Conservation (phyloP, 176 grass and related monocot genomes). For the Oropetium thomaeum region DNA sequence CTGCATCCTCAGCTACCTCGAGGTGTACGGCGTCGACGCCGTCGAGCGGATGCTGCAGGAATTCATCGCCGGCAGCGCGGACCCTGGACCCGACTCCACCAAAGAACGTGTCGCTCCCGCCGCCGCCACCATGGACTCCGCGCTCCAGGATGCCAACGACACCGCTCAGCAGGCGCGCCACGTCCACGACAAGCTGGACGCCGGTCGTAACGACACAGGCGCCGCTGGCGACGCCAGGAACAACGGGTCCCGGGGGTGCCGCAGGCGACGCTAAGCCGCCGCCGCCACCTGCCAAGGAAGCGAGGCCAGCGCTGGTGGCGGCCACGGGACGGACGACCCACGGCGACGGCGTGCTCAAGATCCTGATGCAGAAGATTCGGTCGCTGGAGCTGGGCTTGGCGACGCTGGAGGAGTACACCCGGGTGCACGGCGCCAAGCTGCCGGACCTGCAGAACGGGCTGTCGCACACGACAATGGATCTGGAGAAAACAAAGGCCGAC, state of each 20-base stretch:
- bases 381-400: constrained; percentile 59
- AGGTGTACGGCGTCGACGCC: constrained; percentile 74
- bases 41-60: constrained; percentile 82
- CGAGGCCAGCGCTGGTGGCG: constrained; percentile 26
- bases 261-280: constrained; percentile 25
- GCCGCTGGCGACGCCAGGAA: constrained; percentile 19
- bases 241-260: constrained; percentile 3
- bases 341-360: constrained; percentile 78
- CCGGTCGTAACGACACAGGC: constrained; percentile 24
- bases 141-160: constrained; percentile 8
- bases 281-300: constrained; percentile 21
- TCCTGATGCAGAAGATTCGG: constrained; percentile 87
- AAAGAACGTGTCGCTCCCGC: constrained; percentile 19
- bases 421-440: constrained; percentile 52
- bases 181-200: constrained; percentile 1
- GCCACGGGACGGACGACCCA: constrained; percentile 45
- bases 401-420: constrained; percentile 66
- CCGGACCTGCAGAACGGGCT: constrained; percentile 60
- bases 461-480: constrained; percentile 28
- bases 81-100: constrained; percentile 14
- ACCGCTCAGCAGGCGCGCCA: background rate
- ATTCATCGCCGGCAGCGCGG: constrained; percentile 43
- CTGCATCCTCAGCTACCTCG: constrained; percentile 82
- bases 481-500: constrained; percentile 55
- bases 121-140: background rate